Evolutionary conservation across 169 alveolate species (phyloP).

Genomic region (Plasmodium coatneyi): DNA sequence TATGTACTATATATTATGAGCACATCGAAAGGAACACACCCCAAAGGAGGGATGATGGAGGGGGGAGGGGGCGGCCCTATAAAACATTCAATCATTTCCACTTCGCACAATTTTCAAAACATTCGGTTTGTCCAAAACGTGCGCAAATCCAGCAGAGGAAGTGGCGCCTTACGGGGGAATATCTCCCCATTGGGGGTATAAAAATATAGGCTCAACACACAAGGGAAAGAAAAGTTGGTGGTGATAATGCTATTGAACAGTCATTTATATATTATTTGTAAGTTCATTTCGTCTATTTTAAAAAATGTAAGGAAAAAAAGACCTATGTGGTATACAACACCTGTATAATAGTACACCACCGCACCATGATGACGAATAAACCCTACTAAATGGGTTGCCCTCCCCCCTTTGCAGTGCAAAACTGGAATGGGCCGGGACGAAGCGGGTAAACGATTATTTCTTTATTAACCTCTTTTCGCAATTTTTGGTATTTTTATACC

Average conservation of each 20-base stretch:
- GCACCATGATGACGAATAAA: neutral
- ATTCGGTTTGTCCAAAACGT: neutral
- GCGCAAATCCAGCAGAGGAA: neutral
- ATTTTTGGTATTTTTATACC: neutral
- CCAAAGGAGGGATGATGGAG: too few species aligned
- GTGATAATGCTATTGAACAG: neutral
- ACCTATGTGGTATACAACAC: neutral
- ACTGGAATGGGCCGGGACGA: neutral
- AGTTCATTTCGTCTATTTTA: neutral
- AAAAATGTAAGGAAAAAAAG: neutral
- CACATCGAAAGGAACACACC: neutral
- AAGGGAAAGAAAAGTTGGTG: neutral
- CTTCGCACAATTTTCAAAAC: neutral
- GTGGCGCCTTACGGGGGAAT: neutral
- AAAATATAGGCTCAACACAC: neutral
- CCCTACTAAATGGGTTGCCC: neutral
- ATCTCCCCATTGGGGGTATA: neutral
- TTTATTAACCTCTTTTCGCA: neutral
- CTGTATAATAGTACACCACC: neutral
- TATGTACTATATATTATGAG: too few species aligned
- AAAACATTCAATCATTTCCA: neutral
- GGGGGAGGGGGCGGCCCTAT: neutral
- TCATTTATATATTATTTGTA: neutral
- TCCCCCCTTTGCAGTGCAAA: neutral
- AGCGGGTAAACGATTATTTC: neutral